phyloP scores from a whole-genome alignment of 192 early-diverging fungal species.

The Martensiomyces pterosporus region DNA sequence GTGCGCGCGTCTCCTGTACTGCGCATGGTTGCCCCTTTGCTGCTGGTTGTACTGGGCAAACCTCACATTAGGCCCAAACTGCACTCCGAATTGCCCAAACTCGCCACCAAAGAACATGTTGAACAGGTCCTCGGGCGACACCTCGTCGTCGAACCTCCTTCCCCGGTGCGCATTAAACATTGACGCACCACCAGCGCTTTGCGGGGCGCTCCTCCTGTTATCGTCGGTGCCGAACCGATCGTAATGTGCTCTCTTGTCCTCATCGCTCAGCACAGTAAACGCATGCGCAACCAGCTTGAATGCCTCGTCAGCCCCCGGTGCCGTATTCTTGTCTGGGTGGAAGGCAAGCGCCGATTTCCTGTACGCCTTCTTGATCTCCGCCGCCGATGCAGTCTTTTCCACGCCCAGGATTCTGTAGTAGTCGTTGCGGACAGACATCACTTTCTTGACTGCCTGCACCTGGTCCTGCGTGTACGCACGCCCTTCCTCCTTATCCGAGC shows the following conservation, averaged over 20 bases:
- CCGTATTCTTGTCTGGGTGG: constrained; percentile 95
- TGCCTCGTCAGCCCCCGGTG: constrained; percentile 93
- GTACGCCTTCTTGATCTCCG: constrained; percentile 91
- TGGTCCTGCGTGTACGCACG: constrained; percentile 76
- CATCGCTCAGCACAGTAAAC: constrained; percentile 82
- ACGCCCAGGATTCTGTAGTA: constrained; percentile 82
- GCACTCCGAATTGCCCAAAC: constrained; percentile 51
- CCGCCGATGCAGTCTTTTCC: constrained; percentile 68
- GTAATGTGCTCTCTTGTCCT: constrained; percentile 78
- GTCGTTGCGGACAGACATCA: constrained; percentile 69
- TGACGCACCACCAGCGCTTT: constrained; percentile 37
- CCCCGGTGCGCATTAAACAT: constrained; percentile 3
- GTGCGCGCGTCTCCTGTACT: constrained; percentile 52
- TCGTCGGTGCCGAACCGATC: constrained; percentile 77
- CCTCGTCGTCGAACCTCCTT: constrained; percentile 58
- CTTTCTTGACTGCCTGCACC: constrained; percentile 69
- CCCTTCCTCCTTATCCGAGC: constrained; percentile 16
- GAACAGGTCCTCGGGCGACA: constrained; percentile 91
- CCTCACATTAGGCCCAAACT: constrained; percentile 23
- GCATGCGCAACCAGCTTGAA: constrained; percentile 95
- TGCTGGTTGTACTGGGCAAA: constrained; percentile 24
- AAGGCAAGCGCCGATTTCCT: constrained; percentile 89
- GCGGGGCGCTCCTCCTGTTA: constrained; percentile 44
- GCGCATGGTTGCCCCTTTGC: too few relatives aligned
- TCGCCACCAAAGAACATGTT: constrained; percentile 91